Percentiles rank a stretch among this genome's conserved stretches.
Evolutionary conservation across 176 grass and related monocot genomes (phyloP).

Genomic region (Raddia guianensis): DNA sequence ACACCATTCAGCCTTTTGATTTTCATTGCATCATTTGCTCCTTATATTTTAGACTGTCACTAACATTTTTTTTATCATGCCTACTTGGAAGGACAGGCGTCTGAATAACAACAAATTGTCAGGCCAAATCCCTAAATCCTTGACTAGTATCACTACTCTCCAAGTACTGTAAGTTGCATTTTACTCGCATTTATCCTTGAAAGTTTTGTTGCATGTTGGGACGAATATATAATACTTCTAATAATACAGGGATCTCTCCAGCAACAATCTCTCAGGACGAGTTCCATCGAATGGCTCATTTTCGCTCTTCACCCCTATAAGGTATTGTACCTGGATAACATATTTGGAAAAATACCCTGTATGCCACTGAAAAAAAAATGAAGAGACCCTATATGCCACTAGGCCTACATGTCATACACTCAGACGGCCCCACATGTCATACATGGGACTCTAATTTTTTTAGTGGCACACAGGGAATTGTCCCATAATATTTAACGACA

Average conservation of each 20-base stretch:
- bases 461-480: too few species aligned
- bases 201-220: slow-evolving; percentile 31
- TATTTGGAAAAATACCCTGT: too few species aligned
- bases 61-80: slow-evolving; percentile 32
- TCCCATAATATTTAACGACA: background rate
- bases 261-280: slow-evolving; percentile 64
- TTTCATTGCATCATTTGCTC: background rate
- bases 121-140: slow-evolving; percentile 56
- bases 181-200: slow-evolving; percentile 13
- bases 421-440: too few species aligned
- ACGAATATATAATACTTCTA: slow-evolving; percentile 27
- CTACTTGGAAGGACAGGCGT: slow-evolving; percentile 69
- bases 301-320: slow-evolving; percentile 82
- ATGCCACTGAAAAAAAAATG: too few species aligned
- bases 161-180: slow-evolving; percentile 81
- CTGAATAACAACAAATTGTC: slow-evolving; percentile 78
- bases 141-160: slow-evolving; percentile 63
- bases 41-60: slow-evolving; percentile 21
- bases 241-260: slow-evolving; percentile 71
- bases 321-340: slow-evolving; percentile 41
- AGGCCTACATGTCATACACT: too few species aligned
- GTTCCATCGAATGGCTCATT: slow-evolving; percentile 76
- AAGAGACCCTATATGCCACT: too few species aligned
- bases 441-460: too few species aligned
- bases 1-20: background rate